A percentile compares a stretch with the other conserved stretches of the same genome.
Evolutionary conservation across 2,329 filamentous ascomycete species (phyloP).

Genomic region (Hypoxylon sp.): DNA sequence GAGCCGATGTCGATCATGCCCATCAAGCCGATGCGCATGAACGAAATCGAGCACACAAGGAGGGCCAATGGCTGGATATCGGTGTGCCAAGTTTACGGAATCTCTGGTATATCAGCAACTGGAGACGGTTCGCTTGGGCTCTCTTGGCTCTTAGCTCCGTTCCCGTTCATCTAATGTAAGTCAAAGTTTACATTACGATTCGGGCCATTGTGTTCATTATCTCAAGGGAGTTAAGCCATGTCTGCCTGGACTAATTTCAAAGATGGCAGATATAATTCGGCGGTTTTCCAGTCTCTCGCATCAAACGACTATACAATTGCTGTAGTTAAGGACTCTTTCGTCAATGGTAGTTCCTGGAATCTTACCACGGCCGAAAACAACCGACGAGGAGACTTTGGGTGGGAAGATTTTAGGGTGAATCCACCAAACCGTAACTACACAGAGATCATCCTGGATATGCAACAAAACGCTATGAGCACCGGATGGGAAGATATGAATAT

Average conservation of each 20-base stretch:
- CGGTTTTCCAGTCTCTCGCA: slow-evolving; percentile 40
- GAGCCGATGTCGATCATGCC: slow-evolving; percentile 51
- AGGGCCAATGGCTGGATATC: slow-evolving; percentile 37
- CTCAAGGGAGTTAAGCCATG: neutral
- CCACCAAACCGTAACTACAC: slow-evolving; percentile 35
- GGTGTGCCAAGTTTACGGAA: slow-evolving; percentile 40
- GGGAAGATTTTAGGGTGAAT: slow-evolving; percentile 28
- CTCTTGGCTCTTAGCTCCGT: slow-evolving; percentile 39
- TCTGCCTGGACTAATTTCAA: neutral
- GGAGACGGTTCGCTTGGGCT: slow-evolving; percentile 28
- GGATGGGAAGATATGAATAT: slow-evolving; percentile 28
- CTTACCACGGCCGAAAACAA: slow-evolving; percentile 27
- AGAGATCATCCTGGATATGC: slow-evolving; percentile 38
- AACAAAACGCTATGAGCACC: slow-evolving; percentile 6
- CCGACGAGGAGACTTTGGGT: slow-evolving; percentile 15
- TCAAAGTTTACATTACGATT: neutral
- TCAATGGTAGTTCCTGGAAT: slow-evolving; percentile 26
- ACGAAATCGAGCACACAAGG: slow-evolving; percentile 15
- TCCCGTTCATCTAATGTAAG: slow-evolving; percentile 42
- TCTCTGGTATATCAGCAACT: slow-evolving; percentile 29
- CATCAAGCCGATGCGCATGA: neutral
- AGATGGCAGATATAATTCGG: slow-evolving; percentile 38
- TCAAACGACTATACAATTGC: slow-evolving; percentile 45
- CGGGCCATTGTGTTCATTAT: neutral
- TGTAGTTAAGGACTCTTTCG: slow-evolving; percentile 40